A percentile compares a stretch with the other conserved stretches of the same genome.
phyloP scores from a whole-genome alignment of 129 eudicot species.

The Lactuca sativa region DNA sequence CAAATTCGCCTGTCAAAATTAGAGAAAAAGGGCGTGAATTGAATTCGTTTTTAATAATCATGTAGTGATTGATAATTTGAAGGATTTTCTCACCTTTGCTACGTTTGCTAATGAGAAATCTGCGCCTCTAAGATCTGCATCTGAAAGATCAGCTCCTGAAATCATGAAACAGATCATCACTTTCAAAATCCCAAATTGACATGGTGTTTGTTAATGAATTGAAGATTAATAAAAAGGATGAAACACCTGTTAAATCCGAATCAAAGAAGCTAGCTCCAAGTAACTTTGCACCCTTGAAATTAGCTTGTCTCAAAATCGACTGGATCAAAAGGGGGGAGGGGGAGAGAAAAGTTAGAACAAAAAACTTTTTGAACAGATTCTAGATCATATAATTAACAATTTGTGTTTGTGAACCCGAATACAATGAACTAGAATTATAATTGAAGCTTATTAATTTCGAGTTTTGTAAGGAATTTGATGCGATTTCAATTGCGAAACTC shows the following conservation, averaged over 20 bases:
- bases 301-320: conserved; percentile 92
- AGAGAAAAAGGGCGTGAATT: background rate
- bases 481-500: background rate
- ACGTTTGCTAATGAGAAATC: conserved; percentile 96
- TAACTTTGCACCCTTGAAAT: conserved; percentile 83
- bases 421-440: background rate
- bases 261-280: conserved; percentile 99
- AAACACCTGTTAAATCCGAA: conserved; percentile 91
- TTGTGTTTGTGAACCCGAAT: background rate
- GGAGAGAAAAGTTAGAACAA: background rate
- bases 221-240: background rate
- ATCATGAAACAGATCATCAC: conserved; percentile 10
- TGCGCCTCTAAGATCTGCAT: conserved; percentile 96
- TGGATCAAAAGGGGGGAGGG: conserved; percentile 25
- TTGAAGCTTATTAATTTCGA: background rate
- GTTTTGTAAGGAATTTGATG: background rate
- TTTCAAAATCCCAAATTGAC: no score
- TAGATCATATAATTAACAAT: background rate
- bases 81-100: conserved; percentile 52
- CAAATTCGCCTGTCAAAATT: conserved; percentile 61
- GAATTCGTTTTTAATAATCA: background rate
- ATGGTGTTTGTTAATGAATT: no score
- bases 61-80: background rate
- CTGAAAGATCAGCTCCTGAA: conserved; percentile 97
- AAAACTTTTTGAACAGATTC: no score